Evolutionary conservation across 2,329 filamentous ascomycete genomes (phyloP), one percentile per base, ranked within the genome.

Genomic region (Fusarium decemcellulare): DNA sequence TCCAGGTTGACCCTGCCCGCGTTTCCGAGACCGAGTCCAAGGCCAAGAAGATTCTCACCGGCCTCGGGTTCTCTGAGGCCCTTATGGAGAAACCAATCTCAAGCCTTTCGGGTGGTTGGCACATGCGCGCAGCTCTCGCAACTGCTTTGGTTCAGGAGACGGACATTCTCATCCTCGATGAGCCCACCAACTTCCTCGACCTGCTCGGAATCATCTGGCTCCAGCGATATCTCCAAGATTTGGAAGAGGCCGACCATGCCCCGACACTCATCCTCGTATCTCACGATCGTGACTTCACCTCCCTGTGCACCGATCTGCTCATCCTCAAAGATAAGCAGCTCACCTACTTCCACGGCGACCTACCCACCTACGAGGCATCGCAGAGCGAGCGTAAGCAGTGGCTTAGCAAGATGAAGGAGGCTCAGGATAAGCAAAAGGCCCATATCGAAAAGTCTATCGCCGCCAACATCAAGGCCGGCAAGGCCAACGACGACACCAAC

Each of bases 111-210:
- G 93, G 94, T 8, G 94, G 92, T 3, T 93, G 91, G 91, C 87
- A 85, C 64, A 93, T 93, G 89, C 87, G 92, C 10, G 88, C 88
- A 30, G 84, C 89, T 61, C 83, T 93, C 1, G 91, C 91, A 3
- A 83, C 84, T 4, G 88, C 89, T 0, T 83, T 97, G 5, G 87
- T 93, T 1, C 91, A 94, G 66, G 88, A 91, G 8, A 88, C 90
- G 0, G 93, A 97, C 70, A 88, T 97, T 3, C 84, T 97, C 61
- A 90, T 97, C 53, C 87, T 97, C 3, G 93, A 97, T 77, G 93
- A 97, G 76, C 94, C 94, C 0, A 97, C 93, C 36, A 97, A 97
- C 75, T 97, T 93, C 76, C 86, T 97, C 2, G 93, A 97, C 74
- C 83, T 97, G 1, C 85, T 94, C 0, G 93, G 92, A 1, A 94